Percentiles rank a stretch among this genome's conserved stretches.
phyloP scores from a whole-genome alignment of 352 stramenopile species.

The Globisporangium heterothallicum region DNA sequence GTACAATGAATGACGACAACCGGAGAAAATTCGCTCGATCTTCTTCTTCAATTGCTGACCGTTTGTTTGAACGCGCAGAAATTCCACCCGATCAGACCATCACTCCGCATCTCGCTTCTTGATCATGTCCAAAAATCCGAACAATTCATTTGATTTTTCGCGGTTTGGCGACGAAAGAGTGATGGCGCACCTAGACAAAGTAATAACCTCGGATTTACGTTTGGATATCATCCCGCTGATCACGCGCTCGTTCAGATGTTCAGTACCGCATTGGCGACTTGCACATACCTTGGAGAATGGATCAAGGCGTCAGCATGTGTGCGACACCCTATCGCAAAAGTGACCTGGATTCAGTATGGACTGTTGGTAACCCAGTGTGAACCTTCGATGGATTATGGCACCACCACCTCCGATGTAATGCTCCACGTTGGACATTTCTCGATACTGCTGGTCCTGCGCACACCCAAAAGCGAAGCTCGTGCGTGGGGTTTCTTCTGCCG shows the following conservation, averaged over 20 bases:
- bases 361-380: not conserved
- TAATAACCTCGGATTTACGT: not conserved
- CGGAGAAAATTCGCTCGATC: conserved; percentile 8
- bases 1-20: no score
- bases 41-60: not conserved
- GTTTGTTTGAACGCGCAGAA: not conserved
- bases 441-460: not conserved
- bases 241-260: not conserved
- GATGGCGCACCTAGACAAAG: not conserved
- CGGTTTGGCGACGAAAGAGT: not conserved
- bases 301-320: not conserved
- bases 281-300: not conserved
- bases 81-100: not conserved
- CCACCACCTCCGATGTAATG: no score
- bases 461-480: not conserved
- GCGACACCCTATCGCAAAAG: not conserved
- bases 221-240: not conserved
- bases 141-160: conserved; percentile 12
- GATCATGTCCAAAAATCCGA: conserved; percentile 16
- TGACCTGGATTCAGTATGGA: not conserved
- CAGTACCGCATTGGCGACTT: not conserved
- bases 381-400: not conserved
- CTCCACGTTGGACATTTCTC: not conserved
- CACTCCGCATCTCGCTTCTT: no score
- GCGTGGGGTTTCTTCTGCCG: not conserved